Conservation (phyloP, 257 asterid species). For the Nicotiana noctiflora region DNA sequence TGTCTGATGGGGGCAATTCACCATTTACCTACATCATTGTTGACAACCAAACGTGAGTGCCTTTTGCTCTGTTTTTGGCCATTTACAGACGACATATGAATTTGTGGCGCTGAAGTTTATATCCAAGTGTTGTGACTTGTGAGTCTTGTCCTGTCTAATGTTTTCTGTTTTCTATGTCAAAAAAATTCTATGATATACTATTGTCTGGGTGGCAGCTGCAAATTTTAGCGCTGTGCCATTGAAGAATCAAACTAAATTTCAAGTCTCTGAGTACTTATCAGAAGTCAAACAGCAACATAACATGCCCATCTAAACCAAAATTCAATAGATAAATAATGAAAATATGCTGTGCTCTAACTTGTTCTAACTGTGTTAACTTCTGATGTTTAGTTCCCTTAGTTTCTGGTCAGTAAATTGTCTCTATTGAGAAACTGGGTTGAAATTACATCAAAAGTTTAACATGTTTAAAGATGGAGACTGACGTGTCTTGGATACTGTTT, state of each 20-base stretch:
- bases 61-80: slow-evolving; percentile 9
- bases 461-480: background rate
- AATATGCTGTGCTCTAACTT: background rate
- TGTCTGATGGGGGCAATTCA: slow-evolving; percentile 88
- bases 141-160: background rate
- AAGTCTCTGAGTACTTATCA: background rate
- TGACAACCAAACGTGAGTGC: slow-evolving; percentile 81
- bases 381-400: background rate
- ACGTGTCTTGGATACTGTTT: background rate
- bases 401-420: background rate
- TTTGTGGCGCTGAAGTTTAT: background rate
- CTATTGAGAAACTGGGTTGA: background rate
- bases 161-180: background rate
- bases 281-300: background rate
- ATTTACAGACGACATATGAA: background rate
- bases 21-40: slow-evolving; percentile 92
- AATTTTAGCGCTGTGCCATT: background rate
- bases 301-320: background rate
- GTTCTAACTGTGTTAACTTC: background rate
- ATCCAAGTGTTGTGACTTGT: background rate
- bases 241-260: background rate
- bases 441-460: background rate
- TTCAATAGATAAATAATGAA: background rate
- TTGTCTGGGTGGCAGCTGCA: background rate
- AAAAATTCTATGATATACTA: background rate